Evolutionary conservation across 2,329 filamentous ascomycete species (phyloP), one percentile per base, ranked within the genome.

Genomic region (Aspergillus sp.): DNA sequence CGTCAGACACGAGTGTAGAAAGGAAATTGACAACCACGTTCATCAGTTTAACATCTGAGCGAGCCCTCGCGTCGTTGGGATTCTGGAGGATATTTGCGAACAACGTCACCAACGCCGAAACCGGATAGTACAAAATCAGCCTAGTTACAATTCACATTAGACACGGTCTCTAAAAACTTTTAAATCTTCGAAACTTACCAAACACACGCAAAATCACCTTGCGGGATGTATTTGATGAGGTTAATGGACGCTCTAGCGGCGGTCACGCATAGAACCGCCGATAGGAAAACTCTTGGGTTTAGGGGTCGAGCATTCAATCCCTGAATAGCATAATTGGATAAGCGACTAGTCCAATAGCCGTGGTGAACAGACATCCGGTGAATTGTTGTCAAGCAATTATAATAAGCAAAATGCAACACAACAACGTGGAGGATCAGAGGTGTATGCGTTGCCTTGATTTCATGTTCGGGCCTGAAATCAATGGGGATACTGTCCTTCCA

Each of bases 291-390:
- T 64, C 95, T 83, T 0, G 95, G 95, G 70, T 98, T 99, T 53
- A 99, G 77, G 1, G 95, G 93, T 62, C 89, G 84, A 0, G 93
- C 89, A 72, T 98, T 98, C 42, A 97, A 80, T 1, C 95, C 95
- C 73, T 96, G 91, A 55, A 98, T 95, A 15, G 95, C 95, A 69
- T 92, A 98, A 68, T 98, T 93, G 38, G 93, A 96, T 41, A 99
- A 78, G 38, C 95, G 86, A 69, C 91, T 97, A 1, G 93, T 98
- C 95, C 95, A 99, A 76, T 96, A 97, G 13, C 95, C 95, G 71
- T 97, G 93, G 67, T 98, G 95, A 30, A 98, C 90, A 42, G 91
- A 96, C 95, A 98, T 99, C 51, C 95, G 90, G 73, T 99, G 95
- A 62, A 99, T 97, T 0, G 95, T 99, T 1, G 93, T 97, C 51